phyloP scores from a whole-genome alignment of 176 grass and related monocot species.

The Eleusine coracana region DNA sequence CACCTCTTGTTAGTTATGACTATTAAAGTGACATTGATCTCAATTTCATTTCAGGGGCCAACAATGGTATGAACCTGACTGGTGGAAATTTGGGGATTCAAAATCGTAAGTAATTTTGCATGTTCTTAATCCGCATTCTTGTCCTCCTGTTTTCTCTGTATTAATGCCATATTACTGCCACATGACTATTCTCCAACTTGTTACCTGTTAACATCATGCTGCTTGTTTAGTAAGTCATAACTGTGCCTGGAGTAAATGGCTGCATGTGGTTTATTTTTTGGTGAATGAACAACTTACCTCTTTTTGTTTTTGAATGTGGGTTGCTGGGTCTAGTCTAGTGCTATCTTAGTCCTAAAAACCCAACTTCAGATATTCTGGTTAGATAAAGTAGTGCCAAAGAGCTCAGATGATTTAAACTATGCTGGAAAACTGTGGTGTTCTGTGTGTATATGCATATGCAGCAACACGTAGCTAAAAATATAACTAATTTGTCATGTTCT shows the following conservation, averaged over 20 bases:
- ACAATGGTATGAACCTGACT: constrained; percentile 99
- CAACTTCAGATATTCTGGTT: not conserved
- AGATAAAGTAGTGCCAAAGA: not conserved
- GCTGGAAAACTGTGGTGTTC: not conserved
- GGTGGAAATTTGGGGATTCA: constrained; percentile 99
- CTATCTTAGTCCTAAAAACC: not conserved
- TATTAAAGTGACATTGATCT: constrained; percentile 11
- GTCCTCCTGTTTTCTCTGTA: constrained; percentile 1
- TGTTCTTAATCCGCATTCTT: constrained; percentile 2
- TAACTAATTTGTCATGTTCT: too few relatives aligned
- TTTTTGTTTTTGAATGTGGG: constrained; percentile 25
- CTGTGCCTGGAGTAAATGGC: not conserved
- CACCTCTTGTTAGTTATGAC: constrained; percentile 2
- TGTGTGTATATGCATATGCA: too few relatives aligned
- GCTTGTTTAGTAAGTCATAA: not conserved
- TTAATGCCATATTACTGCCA: not conserved
- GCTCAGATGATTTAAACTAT: not conserved
- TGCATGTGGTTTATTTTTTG: not conserved
- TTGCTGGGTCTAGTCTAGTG: not conserved
- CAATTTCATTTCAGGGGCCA: constrained; percentile 64
- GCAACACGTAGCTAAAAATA: too few relatives aligned
- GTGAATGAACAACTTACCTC: constrained; percentile 5
- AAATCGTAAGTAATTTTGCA: constrained; percentile 70
- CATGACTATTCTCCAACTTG: not conserved
- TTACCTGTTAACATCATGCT: not conserved